Evolutionary conservation across 768 basidiomycete species (phyloP), one percentile per base, ranked within the genome.

Genomic region (Kondoa subrosea): DNA sequence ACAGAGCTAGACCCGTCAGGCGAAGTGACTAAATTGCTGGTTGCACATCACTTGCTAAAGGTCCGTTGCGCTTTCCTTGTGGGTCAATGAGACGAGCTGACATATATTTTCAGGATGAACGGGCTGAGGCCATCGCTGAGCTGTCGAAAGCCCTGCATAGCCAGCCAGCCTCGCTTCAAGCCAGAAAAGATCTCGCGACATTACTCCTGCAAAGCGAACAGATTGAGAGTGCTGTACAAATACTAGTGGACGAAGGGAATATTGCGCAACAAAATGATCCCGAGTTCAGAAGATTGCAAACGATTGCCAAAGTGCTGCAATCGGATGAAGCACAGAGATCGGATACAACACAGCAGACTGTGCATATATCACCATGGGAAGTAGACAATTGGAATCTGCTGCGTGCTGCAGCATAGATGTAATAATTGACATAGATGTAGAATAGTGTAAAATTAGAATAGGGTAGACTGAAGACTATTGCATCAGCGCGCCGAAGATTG

Each of bases 11-110:
- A 69, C 32, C 65, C 29, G 1, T 25, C 29, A 21, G 66, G 56
- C 15, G 59, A 69, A 3, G 58, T 69, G 21, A 30, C 27, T 17
- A 34, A 66, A 21, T 60, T 69, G 1, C 59, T 67, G 31, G 69
- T 65, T 2, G 4, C 68, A 15, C 68, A 66, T 57, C 56, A 34
- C n/a, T 16, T 50, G 31, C 16, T 66, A n/a, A 34, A 17, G 26
- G 68, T 65, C 2, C 2, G 64, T 40, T 8, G 21, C 21, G 16
- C 15, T 26, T 12, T 17, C 56, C 16, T 63, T 17, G 15, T 63
- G 3, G 34, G n/a, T 63, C 58, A 14, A 14, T 33, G 15, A 59
- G 31, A 25, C 8, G 26, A 25, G 15, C 25, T 56, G 56, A 56
- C 25, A 56, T 56, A 25, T 25, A 25, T 25, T 15, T 15, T 15